phyloP scores from a whole-genome alignment of 768 basidiomycete genomes.

The Suillus placidus region DNA sequence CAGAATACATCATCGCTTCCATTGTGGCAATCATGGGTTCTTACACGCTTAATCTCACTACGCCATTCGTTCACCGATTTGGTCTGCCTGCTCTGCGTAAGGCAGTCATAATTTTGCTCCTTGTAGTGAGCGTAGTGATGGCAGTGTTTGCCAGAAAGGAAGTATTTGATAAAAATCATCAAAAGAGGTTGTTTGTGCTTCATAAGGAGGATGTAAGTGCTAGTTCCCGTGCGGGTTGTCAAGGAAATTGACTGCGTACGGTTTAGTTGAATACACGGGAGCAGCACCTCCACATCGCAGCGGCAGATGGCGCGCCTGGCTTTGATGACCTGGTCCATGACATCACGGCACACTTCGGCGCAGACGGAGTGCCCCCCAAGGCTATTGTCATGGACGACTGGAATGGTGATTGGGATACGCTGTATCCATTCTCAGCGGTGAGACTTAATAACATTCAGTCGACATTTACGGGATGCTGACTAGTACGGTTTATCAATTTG shows the following conservation, averaged over 20 bases:
- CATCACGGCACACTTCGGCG: conserved; percentile 65
- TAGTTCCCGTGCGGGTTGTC: background rate
- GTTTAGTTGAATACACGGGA: conserved; percentile 69
- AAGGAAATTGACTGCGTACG: background rate
- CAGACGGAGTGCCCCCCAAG: conserved; percentile 39
- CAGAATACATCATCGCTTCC: conserved; percentile 86
- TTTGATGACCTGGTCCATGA: conserved; percentile 61
- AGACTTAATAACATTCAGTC: conserved; percentile 17
- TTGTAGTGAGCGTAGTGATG: conserved; percentile 52
- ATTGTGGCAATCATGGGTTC: conserved; percentile 63
- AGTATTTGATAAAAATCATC: conserved; percentile 85
- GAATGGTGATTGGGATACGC: conserved; percentile 86
- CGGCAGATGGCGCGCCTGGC: conserved; percentile 82
- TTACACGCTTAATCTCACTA: conserved; percentile 57
- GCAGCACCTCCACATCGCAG: conserved; percentile 77
- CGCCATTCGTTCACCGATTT: conserved; percentile 80
- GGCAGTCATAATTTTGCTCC: conserved; percentile 46
- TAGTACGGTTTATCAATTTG: conserved; percentile 3
- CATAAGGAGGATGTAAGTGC: conserved; percentile 81
- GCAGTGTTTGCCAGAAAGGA: conserved; percentile 59
- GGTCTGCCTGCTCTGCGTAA: conserved; percentile 42
- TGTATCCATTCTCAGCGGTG: conserved; percentile 82
- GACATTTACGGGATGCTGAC: background rate
- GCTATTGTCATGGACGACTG: conserved; percentile 69
- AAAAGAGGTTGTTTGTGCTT: conserved; percentile 82